These are phyloP conservation scores for Penicillium arizonense DNA, from an alignment of 495 filamentous ascomycete species.

Conservation along the genomic window DNA sequence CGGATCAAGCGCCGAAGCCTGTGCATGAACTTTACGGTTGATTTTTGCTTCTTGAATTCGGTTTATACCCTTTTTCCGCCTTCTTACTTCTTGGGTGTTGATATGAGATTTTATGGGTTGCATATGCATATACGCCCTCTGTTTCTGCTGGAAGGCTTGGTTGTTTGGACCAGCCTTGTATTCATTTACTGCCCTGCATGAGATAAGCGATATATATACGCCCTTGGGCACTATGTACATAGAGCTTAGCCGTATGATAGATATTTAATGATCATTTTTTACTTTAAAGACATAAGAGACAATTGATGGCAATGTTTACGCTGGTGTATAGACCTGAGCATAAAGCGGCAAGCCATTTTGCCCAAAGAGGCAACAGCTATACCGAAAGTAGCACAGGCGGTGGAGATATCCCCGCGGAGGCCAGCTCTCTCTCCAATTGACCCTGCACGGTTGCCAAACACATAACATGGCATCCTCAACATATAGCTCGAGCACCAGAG, in stretches of 20 bases:
- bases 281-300: background rate
- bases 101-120: background rate
- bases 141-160: background rate
- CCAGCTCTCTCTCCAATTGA: conserved; percentile 3
- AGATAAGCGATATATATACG: no score
- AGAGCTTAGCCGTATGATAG: background rate
- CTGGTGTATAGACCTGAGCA: background rate
- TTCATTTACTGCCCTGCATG: background rate
- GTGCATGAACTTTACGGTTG: conserved; percentile 6
- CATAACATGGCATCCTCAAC: conserved; percentile 20
- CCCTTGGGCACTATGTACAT: background rate
- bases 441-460: background rate
- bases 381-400: conserved; percentile 3
- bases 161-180: background rate
- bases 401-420: conserved; percentile 13
- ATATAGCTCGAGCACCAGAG: conserved; percentile 16
- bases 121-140: background rate
- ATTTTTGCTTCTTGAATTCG: background rate
- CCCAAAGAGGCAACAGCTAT: background rate
- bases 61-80: background rate
- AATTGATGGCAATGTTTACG: no score
- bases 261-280: background rate
- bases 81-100: background rate
- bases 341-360: background rate
- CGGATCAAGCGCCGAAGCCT: background rate